Conservation (phyloP, 495 filamentous ascomycete genomes). For the Penicillium herquei region DNA sequence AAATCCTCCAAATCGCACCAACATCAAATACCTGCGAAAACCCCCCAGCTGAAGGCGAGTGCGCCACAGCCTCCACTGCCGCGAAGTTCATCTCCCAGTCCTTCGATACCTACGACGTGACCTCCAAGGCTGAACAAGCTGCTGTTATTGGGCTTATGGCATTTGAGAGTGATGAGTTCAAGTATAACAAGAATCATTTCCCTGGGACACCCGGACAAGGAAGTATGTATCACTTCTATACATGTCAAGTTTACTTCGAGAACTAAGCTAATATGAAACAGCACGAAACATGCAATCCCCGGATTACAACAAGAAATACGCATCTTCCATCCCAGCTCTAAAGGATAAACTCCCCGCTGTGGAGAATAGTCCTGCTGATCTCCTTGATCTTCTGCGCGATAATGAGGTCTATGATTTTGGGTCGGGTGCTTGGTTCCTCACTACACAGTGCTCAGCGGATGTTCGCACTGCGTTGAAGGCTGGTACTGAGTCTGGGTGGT, state of each 20-base stretch:
- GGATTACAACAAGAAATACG: conserved; percentile 62
- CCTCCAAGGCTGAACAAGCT: conserved; percentile 54
- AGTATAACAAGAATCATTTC: conserved; percentile 64
- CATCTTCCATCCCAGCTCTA: conserved; percentile 52
- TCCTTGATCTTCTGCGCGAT: conserved; percentile 57
- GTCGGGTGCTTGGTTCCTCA: conserved; percentile 72
- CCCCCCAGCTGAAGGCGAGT: conserved; percentile 51
- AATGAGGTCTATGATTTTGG: conserved; percentile 67
- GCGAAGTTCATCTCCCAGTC: conserved; percentile 54
- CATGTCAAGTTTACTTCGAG: neutral
- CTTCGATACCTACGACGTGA: conserved; percentile 57
- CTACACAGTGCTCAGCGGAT: conserved; percentile 54
- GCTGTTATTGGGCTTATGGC: conserved; percentile 63
- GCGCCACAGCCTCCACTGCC: conserved; percentile 63
- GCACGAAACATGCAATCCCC: conserved; percentile 73
- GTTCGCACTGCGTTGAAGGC: conserved; percentile 47
- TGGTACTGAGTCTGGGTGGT: conserved; percentile 56
- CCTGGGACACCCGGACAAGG: conserved; percentile 69
- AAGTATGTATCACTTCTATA: conserved; percentile 38
- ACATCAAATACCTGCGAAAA: conserved; percentile 47
- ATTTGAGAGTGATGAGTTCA: conserved; percentile 66
- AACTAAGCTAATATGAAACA: conserved; percentile 1
- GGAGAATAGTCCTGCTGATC: conserved; percentile 35
- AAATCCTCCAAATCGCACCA: conserved; percentile 55
- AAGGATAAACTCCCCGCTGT: conserved; percentile 34